A percentile compares a stretch with the other conserved stretches of the same genome.
Conservation (phyloP, 2,329 filamentous ascomycete genomes). For the Passalora sequoiae region DNA sequence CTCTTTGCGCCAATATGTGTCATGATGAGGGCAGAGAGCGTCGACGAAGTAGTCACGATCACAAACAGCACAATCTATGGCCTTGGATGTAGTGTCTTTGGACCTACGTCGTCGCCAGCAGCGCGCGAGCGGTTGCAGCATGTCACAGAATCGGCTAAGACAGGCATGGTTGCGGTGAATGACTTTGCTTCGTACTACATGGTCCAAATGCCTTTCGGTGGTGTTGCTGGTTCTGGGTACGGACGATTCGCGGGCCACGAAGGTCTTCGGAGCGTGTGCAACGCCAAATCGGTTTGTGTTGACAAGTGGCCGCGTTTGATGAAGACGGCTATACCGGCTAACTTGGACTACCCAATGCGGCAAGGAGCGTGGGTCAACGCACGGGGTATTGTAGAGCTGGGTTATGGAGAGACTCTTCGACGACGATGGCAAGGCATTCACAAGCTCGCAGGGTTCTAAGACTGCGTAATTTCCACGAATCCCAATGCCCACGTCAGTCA, state of each 20-base stretch:
- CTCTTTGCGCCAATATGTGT: conserved; percentile 90
- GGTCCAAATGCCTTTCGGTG: conserved; percentile 85
- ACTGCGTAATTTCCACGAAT: no score
- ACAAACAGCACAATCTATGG: conserved; percentile 76
- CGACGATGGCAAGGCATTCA: conserved; percentile 39
- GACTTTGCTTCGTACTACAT: conserved; percentile 91
- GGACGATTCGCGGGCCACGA: conserved; percentile 90
- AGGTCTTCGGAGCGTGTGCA: conserved; percentile 77
- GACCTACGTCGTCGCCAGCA: conserved; percentile 40
- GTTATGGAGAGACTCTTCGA: conserved; percentile 41
- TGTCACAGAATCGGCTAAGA: conserved; percentile 64
- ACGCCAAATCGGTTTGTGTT: conserved; percentile 77
- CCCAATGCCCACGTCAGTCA: no score
- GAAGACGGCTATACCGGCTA: conserved; percentile 72
- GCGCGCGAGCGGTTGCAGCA: conserved; percentile 57
- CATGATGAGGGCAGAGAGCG: conserved; percentile 67
- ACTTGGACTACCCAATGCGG: conserved; percentile 73
- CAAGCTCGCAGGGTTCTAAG: conserved; percentile 31
- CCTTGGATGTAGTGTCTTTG: conserved; percentile 85
- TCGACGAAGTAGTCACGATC: conserved; percentile 63
- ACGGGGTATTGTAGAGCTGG: conserved; percentile 45
- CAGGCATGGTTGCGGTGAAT: conserved; percentile 91
- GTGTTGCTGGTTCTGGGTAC: conserved; percentile 80
- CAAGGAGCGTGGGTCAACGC: conserved; percentile 39
- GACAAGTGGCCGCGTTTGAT: conserved; percentile 58